Conservation (phyloP, 176 grass and related monocot genomes). For the Canna indica region DNA sequence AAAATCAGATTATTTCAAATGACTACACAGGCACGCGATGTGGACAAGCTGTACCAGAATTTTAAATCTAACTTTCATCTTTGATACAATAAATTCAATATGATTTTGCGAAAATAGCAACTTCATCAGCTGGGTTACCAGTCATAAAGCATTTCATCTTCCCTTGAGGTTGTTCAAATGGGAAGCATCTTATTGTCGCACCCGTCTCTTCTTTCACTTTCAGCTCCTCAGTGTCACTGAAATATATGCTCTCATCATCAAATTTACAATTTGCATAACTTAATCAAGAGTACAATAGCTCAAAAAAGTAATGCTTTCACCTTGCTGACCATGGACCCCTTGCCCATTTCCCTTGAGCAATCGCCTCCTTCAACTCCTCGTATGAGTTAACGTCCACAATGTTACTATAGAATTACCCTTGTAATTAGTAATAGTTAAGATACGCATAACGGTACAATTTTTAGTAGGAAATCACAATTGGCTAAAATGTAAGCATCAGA, state of each 20-base stretch:
- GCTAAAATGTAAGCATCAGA: neutral
- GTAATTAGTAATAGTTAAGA: neutral
- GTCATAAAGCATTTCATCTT: conserved; percentile 93
- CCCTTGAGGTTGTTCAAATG: conserved; percentile 74
- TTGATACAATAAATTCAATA: conserved; percentile 33
- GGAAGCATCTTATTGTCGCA: conserved; percentile 92
- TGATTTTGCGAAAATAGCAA: conserved; percentile 91
- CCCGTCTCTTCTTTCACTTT: conserved; percentile 97
- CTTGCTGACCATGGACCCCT: conserved; percentile 98
- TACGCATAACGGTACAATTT: neutral
- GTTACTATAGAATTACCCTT: conserved; percentile 38
- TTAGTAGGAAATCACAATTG: neutral
- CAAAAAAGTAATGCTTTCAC: conserved; percentile 22
- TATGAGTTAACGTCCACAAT: conserved; percentile 90
- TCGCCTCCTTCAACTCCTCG: conserved; percentile 61
- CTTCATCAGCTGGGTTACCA: conserved; percentile 68
- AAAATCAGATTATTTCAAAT: neutral
- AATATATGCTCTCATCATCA: conserved; percentile 8
- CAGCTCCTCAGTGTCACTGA: conserved; percentile 72
- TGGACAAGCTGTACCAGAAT: neutral
- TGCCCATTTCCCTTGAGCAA: conserved; percentile 89
- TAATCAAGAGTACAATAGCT: neutral
- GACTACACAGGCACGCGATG: neutral
- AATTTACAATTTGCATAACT: neutral
- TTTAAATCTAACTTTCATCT: neutral